Evolutionary conservation across 176 grass and related monocot species (phyloP), one percentile per base, ranked within the genome.

Genomic region (Paspalum vaginatum): DNA sequence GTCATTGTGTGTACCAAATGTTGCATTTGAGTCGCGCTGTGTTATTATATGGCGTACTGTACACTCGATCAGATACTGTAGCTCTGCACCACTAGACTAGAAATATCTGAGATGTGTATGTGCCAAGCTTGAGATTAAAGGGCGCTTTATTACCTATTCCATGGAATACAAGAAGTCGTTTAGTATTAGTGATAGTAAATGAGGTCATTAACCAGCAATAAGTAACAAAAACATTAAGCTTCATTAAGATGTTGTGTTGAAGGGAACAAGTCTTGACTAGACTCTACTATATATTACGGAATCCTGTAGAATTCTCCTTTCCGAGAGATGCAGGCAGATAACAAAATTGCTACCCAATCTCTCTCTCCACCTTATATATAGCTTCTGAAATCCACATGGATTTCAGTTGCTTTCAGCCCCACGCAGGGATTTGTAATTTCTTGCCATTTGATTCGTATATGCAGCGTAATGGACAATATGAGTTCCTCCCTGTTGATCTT

Each of bases 361-460:
- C 41, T 57, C 26, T 8, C 55, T 20, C 81, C 25, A 6, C 4
- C 62, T 56, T 41, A 9, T 9, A 9, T 9, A 59, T 44, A 54
- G 43, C 59, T 82, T 61, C 51, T 74, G 51, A 85, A 84, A 87
- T 72, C 50, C 32, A 58, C 66, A 91, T 91, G 89, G 85, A 91
- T 85, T 82, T 88, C 60, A 43, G 78, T 24, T 88, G 52, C 82
- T 88, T 88, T 64, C 82, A 91, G 44, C 72, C 78, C 24, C 58
- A 67, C 41, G 26, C 49, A 12, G 77, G 72, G 54, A 69, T 21
- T 41, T 85, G 63, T 32, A 72, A 54, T 73, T 83, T 32, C 72
- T 21, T 82, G 65, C 58, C 78, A 13, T 61, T 85, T 62, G 85
- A 85, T 71, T 84, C 58, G 2, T 79, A 45, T 20, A 11, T 81